Percentiles rank a stretch among this genome's conserved stretches.
Evolutionary conservation across 352 stramenopile genomes (phyloP).

Genomic region (Peronospora belbahrii): DNA sequence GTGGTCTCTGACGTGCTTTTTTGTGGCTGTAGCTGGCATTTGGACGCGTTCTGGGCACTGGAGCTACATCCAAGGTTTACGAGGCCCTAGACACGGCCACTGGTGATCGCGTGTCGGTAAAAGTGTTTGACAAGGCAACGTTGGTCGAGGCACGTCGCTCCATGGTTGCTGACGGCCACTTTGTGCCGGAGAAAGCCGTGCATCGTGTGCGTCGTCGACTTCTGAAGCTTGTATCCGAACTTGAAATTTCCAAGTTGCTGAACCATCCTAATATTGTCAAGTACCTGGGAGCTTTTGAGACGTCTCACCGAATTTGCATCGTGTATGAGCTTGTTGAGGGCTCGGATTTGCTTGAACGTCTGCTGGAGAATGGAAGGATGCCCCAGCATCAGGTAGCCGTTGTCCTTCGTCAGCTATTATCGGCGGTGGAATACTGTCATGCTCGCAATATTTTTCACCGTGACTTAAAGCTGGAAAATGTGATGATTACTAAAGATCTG

Average conservation of each 20-base stretch:
- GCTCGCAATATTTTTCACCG: conserved; percentile 87
- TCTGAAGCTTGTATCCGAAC: conserved; percentile 73
- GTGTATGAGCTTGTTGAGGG: conserved; percentile 73
- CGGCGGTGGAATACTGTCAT: conserved; percentile 90
- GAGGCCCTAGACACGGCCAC: conserved; percentile 46
- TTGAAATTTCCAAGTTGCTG: conserved; percentile 70
- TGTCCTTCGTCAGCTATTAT: conserved; percentile 84
- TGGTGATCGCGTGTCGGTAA: conserved; percentile 52
- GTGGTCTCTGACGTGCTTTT: conserved; percentile 13
- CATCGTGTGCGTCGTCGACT: conserved; percentile 60
- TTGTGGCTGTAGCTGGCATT: conserved; percentile 43
- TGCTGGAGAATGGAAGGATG: conserved; percentile 71
- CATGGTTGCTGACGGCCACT: conserved; percentile 60
- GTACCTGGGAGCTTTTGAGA: conserved; percentile 67
- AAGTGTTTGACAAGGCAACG: conserved; percentile 77
- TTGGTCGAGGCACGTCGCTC: conserved; percentile 75
- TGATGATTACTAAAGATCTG: conserved; percentile 88
- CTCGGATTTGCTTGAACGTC: conserved; percentile 60
- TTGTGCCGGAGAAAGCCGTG: conserved; percentile 58
- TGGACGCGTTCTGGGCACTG: conserved; percentile 48
- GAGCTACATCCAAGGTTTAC: conserved; percentile 73
- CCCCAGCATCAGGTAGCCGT: conserved; percentile 39
- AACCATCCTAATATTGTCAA: conserved; percentile 77
- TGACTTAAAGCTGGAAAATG: conserved; percentile 95
- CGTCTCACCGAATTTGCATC: conserved; percentile 70